A percentile compares a stretch with the other conserved stretches of the same genome.
Conservation (phyloP, 495 filamentous ascomycete genomes). For the Penicillium macrosclerotiorum region DNA sequence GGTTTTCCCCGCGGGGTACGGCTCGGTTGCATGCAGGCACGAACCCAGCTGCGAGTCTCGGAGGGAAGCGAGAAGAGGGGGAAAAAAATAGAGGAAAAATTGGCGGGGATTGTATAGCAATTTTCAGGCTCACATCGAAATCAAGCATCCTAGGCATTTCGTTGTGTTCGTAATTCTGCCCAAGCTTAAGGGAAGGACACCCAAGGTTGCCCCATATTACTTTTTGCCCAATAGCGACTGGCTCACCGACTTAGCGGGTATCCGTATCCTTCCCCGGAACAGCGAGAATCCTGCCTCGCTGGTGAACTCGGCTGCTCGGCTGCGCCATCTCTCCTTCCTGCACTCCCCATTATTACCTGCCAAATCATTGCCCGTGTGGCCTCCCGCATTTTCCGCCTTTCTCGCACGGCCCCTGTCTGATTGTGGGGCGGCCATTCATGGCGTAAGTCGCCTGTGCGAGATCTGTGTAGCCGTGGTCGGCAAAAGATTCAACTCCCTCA, state of each 20-base stretch:
- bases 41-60: not conserved
- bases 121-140: not conserved
- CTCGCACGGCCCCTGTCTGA: slow-evolving; percentile 6
- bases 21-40: slow-evolving; percentile 1
- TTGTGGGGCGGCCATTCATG: slow-evolving; percentile 14
- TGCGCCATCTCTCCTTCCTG: slow-evolving; percentile 2
- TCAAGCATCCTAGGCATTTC: not conserved
- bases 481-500: slow-evolving; percentile 34
- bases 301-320: not conserved
- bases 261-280: slow-evolving; percentile 20
- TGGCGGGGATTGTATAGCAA: not conserved
- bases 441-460: slow-evolving; percentile 10
- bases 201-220: slow-evolving; percentile 16
- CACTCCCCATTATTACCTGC: too few species aligned
- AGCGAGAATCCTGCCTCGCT: slow-evolving; percentile 4
- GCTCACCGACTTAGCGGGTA: slow-evolving; percentile 20
- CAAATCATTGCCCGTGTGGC: too few species aligned
- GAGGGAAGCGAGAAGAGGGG: not conserved
- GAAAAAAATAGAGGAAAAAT: not conserved
- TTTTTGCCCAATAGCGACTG: slow-evolving; percentile 18
- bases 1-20: slow-evolving; percentile 30
- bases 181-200: not conserved
- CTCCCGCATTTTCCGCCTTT: too few species aligned
- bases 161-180: not conserved
- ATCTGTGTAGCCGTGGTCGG: slow-evolving; percentile 25